A percentile compares a stretch with the other conserved stretches of the same genome.
phyloP scores from a whole-genome alignment of 208 protist genomes.

The Leptomonas seymouri region DNA sequence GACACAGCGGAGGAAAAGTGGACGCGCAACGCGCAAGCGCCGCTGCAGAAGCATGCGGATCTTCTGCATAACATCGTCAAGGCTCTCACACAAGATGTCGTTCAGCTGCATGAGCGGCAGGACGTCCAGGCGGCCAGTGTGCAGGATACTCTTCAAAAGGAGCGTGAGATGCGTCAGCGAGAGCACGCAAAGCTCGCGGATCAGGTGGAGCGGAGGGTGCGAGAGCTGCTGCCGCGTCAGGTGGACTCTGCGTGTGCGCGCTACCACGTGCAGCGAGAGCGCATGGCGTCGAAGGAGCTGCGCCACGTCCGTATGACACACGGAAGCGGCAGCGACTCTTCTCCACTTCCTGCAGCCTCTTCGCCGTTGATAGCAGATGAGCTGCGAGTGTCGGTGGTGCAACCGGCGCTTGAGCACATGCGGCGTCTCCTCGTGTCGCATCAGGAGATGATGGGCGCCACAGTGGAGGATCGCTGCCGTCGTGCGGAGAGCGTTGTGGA shows the following conservation, averaged over 20 bases:
- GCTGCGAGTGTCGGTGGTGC: conserved; percentile 49
- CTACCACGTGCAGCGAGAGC: conserved; percentile 32
- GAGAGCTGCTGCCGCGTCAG: conserved; percentile 26
- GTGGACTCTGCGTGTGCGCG: conserved; percentile 33
- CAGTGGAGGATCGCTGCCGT: conserved; percentile 70
- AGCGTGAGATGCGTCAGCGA: conserved; percentile 29
- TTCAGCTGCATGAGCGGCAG: conserved; percentile 27
- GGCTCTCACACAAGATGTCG: conserved; percentile 32
- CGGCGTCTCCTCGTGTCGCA: conserved; percentile 70
- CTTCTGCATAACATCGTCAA: conserved; percentile 35
- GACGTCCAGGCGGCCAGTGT: conserved; percentile 5
- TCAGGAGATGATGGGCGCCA: conserved; percentile 67
- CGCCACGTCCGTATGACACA: background rate
- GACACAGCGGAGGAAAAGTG: conserved; percentile 13
- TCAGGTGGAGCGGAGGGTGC: conserved; percentile 24
- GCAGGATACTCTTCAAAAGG: conserved; percentile 2
- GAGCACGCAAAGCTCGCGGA: conserved; percentile 16
- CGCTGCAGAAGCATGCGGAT: conserved; percentile 33
- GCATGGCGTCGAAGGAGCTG: conserved; percentile 10
- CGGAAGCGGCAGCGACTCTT: background rate
- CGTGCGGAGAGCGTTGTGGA: conserved; percentile 43
- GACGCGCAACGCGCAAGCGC: conserved; percentile 7
- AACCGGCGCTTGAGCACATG: conserved; percentile 71
- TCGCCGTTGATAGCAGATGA: conserved; percentile 17
- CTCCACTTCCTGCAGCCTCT: background rate